phyloP scores from a whole-genome alignment of 331 rosid genomes.

The Quercus tomentella region DNA sequence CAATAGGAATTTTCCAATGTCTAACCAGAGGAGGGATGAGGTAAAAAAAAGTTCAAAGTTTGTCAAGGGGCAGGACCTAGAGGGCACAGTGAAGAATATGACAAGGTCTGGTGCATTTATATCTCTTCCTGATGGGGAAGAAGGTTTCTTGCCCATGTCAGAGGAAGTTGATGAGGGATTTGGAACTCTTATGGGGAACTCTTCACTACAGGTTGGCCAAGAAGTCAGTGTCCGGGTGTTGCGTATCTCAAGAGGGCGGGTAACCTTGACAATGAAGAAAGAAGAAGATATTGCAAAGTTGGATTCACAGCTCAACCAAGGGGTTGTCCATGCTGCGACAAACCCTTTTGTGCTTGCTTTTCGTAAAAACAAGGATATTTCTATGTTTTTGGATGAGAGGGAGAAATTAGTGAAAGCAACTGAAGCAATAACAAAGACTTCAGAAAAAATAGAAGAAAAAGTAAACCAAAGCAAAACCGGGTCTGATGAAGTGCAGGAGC shows the following conservation, averaged over 20 bases:
- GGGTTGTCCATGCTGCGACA: conserved; percentile 60
- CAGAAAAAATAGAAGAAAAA: conserved; percentile 40
- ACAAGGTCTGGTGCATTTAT: conserved; percentile 78
- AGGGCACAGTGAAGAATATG: conserved; percentile 83
- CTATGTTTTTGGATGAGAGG: conserved; percentile 79
- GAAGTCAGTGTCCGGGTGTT: conserved; percentile 79
- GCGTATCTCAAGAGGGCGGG: conserved; percentile 75
- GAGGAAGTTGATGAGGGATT: conserved; percentile 81
- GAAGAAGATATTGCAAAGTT: conserved; percentile 51
- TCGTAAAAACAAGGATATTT: conserved; percentile 79
- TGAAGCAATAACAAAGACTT: conserved; percentile 26
- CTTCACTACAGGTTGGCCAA: conserved; percentile 71
- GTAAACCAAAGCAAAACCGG: conserved; percentile 31
- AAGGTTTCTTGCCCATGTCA: conserved; percentile 79
- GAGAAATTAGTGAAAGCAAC: conserved; percentile 44
- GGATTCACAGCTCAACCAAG: conserved; percentile 41
- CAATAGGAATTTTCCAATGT: conserved; percentile 51
- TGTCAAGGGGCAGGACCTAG: conserved; percentile 69
- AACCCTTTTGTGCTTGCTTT: conserved; percentile 90
- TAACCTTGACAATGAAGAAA: conserved; percentile 93
- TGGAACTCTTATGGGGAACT: conserved; percentile 69
- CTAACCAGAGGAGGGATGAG: conserved; percentile 48
- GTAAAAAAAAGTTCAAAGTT: conserved; percentile 53
- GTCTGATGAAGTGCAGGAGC: conserved; percentile 37
- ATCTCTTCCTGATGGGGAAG: conserved; percentile 95